Evolutionary conservation across 148 eudicot genomes (phyloP), one percentile per base, ranked within the genome.

Genomic region (Pouteria glomerata): DNA sequence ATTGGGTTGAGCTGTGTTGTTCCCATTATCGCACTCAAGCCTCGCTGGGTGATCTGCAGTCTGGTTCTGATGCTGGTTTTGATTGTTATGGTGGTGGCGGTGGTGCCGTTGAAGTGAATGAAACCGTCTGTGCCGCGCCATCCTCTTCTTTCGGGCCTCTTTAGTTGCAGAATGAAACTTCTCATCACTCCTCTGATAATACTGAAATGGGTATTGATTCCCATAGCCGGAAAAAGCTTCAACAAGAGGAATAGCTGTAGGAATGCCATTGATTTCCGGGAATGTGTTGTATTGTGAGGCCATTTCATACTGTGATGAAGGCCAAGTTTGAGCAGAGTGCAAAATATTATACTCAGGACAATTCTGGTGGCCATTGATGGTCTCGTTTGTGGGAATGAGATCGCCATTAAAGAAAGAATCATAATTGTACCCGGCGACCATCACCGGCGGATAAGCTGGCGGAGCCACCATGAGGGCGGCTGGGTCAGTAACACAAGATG

Each of bases 51-150:
- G 80, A 11, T 80, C 82, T 21, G 30, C 71, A 55, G 45, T 52
- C 33, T 63, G 77, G 67, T 39, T 39, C 10, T 4, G 7, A 39
- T 10, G 5, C 0, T 4, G 44, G 10, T 74, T 74, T 11, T 80
- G 87, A 45, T 29, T 61, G 12, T 63, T 63, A 31, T 74, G 73
- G 6, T 77, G 44, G 10, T 39, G 10, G n/a, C n/a, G 72, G 31
- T 77, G 76, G 34, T 83, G 81, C 19, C 83, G 85, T 48, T 81
- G 72, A n/a, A 73, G 87, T 10, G 87, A 24, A 18, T 79, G 57
- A 63, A 79, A 57, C 79, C 87, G 77, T 57, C 78, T 81, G 33
- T 87, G 91, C 71, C 91, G 70, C 5, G 91, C 78, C 78, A 75
- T 75, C 33, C 78, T 60, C 62, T 75, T 75, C 48, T 68, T 75